A percentile compares a stretch with the other conserved stretches of the same genome.
Conservation (phyloP, 305 asterid species). For the Fraxinus paxiana region DNA sequence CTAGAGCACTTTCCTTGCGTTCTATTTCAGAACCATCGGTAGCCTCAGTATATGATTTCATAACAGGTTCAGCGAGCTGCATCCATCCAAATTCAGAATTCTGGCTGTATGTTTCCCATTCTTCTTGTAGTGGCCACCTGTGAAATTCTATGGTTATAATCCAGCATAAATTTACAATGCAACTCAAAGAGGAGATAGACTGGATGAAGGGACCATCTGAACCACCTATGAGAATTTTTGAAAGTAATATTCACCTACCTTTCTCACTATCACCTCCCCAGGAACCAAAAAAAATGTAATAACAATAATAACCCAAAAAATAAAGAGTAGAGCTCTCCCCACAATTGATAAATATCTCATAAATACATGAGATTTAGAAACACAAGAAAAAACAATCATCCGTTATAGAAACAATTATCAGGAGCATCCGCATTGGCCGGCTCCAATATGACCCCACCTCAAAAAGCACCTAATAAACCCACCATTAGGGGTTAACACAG, state of each 20-base stretch:
- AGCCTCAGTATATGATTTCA: conserved; percentile 85
- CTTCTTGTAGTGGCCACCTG: conserved; percentile 80
- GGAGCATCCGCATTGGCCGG: not conserved
- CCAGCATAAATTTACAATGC: conserved; percentile 8
- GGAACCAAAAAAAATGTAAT: not conserved
- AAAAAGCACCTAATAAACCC: conserved; percentile 1
- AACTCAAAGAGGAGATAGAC: not conserved
- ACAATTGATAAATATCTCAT: not conserved
- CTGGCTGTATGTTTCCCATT: conserved; percentile 76
- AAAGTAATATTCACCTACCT: not conserved
- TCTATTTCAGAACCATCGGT: conserved; percentile 93
- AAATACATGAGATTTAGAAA: not conserved
- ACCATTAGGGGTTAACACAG: not conserved
- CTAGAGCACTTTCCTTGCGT: conserved; percentile 83
- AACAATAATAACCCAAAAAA: not conserved
- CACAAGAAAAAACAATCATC: conserved; percentile 2
- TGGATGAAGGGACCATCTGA: not conserved
- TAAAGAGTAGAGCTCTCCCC: not conserved
- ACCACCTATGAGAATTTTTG: not conserved
- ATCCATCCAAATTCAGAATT: conserved; percentile 88
- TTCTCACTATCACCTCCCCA: not conserved
- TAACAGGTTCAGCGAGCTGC: conserved; percentile 89
- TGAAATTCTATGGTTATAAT: conserved; percentile 21
- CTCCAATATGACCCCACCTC: not conserved
- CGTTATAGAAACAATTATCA: not conserved